phyloP scores from a whole-genome alignment of 2,329 filamentous ascomycete genomes.

The Cladophialophora chaetospira region DNA sequence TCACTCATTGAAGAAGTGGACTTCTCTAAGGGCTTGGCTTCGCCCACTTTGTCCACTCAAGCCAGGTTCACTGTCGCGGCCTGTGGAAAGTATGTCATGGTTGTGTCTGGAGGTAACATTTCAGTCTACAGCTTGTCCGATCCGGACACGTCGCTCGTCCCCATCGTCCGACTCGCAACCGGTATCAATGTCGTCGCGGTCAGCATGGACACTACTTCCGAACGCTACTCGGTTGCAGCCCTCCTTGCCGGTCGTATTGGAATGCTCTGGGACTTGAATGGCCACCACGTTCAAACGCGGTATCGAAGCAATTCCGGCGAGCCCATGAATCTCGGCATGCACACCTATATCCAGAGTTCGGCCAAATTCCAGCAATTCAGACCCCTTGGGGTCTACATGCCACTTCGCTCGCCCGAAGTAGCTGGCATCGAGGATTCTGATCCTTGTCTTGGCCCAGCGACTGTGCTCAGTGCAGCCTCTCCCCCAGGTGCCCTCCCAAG shows the following conservation, averaged over 20 bases:
- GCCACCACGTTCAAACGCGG: conserved; percentile 27
- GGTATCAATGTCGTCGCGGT: conserved; percentile 60
- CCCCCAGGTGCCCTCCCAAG: conserved; percentile 4
- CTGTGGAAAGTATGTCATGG: conserved; percentile 61
- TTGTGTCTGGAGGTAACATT: conserved; percentile 56
- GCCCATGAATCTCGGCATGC: conserved; percentile 29
- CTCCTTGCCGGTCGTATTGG: conserved; percentile 63
- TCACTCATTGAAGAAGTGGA: conserved; percentile 22
- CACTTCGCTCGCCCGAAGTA: conserved; percentile 6
- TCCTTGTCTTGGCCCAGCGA: neutral
- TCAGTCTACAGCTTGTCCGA: conserved; percentile 56
- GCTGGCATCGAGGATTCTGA: neutral
- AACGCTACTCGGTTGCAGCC: conserved; percentile 58
- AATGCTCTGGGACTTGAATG: conserved; percentile 59
- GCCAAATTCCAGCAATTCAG: neutral
- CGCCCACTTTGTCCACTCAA: conserved; percentile 14
- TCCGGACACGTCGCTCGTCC: conserved; percentile 40
- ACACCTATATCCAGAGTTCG: conserved; percentile 19
- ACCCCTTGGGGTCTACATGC: conserved; percentile 3
- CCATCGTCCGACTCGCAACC: conserved; percentile 58
- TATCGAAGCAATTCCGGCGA: conserved; percentile 25
- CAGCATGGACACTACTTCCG: conserved; percentile 63
- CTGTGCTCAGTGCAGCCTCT: neutral
- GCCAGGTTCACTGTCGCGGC: conserved; percentile 55
- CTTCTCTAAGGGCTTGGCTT: conserved; percentile 31